Percentiles rank a stretch among this genome's conserved stretches.
Evolutionary conservation across 805 yeast genomes (phyloP).

Genomic region (Wickerhamiella shivajii): DNA sequence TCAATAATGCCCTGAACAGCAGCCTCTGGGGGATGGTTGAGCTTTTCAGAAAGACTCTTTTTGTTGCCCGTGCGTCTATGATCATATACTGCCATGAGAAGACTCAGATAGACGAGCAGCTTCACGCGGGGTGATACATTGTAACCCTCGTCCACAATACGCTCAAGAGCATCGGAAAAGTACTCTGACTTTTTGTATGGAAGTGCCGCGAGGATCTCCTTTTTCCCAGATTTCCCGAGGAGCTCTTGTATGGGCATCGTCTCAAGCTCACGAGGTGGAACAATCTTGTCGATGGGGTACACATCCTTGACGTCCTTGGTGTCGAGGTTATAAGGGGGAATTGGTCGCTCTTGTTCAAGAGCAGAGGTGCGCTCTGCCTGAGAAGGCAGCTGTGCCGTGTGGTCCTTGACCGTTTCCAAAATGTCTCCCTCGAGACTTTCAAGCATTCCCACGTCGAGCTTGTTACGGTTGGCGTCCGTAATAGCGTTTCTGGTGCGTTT

Average conservation of each 20-base stretch:
- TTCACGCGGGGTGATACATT: constrained; percentile 26
- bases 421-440: constrained; percentile 65
- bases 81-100: constrained; percentile 65
- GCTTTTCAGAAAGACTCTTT: constrained; percentile 40
- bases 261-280: constrained; percentile 51
- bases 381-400: constrained; percentile 63
- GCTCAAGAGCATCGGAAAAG: constrained; percentile 31
- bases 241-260: constrained; percentile 51
- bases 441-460: constrained; percentile 72
- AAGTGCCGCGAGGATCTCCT: constrained; percentile 39
- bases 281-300: constrained; percentile 57
- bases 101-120: constrained; percentile 63
- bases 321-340: constrained; percentile 59
- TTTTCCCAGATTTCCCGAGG: constrained; percentile 34
- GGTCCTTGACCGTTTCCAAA: constrained; percentile 57
- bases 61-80: constrained; percentile 53
- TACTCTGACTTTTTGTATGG: constrained; percentile 49
- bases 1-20: constrained; percentile 58
- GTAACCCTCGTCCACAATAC: constrained; percentile 31
- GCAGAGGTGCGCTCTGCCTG: constrained; percentile 43
- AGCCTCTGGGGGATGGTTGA: constrained; percentile 54
- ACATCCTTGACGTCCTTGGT: constrained; percentile 78
- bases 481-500: constrained; percentile 90
- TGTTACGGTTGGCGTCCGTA: constrained; percentile 61
- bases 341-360: constrained; percentile 60